phyloP scores from a whole-genome alignment of 2,329 filamentous ascomycete genomes.

The Fusarium nygamai region DNA sequence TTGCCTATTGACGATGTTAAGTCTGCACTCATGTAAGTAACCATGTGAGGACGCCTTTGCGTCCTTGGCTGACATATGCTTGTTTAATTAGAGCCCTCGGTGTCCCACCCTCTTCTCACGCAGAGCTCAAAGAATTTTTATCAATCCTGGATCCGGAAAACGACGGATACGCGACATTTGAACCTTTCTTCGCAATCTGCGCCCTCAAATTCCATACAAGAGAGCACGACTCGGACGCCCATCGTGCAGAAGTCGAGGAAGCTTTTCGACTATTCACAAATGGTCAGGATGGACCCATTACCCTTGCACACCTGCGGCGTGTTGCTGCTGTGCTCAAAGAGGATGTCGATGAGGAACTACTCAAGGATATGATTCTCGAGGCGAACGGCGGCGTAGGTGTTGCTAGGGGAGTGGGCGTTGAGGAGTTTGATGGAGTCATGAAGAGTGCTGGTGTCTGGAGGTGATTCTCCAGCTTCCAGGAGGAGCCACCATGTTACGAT shows the following conservation, averaged over 20 bases:
- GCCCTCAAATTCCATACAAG: constrained; percentile 82
- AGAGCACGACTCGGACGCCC: constrained; percentile 62
- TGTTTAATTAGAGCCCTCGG: constrained; percentile 75
- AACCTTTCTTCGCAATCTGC: constrained; percentile 86
- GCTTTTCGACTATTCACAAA: constrained; percentile 85
- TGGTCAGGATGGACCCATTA: constrained; percentile 69
- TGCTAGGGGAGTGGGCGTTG: constrained; percentile 74
- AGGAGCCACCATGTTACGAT: constrained; percentile 10
- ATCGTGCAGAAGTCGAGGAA: constrained; percentile 76
- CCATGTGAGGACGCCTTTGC: background rate
- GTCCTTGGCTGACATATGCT: background rate
- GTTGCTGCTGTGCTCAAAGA: constrained; percentile 86
- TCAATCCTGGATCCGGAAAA: constrained; percentile 84
- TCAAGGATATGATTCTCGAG: constrained; percentile 95
- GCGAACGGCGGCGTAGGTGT: constrained; percentile 85
- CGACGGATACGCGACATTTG: constrained; percentile 81
- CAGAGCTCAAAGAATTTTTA: constrained; percentile 80
- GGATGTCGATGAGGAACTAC: constrained; percentile 81
- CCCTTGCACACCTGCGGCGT: constrained; percentile 77
- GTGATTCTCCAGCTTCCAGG: constrained; percentile 52
- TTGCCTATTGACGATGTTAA: constrained; percentile 74
- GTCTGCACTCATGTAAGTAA: constrained; percentile 75
- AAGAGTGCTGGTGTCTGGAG: constrained; percentile 83
- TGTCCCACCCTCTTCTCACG: constrained; percentile 69
- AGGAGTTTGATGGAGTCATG: constrained; percentile 91